Evolutionary conservation across 176 grass and related monocot genomes (phyloP).

Genomic region (Themeda triandra): DNA sequence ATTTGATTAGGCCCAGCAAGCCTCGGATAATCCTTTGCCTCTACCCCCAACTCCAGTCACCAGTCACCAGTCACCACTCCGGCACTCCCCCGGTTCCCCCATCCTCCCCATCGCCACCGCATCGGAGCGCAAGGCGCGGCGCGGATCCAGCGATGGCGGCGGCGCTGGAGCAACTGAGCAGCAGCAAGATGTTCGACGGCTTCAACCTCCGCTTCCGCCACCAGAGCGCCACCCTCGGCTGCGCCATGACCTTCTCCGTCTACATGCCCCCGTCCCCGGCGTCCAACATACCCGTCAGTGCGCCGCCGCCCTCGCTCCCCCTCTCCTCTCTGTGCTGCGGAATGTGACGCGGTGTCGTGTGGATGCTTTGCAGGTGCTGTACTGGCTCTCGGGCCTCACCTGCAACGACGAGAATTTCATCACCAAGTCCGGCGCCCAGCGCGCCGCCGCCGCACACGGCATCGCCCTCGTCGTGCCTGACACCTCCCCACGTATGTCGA

Average conservation of each 20-base stretch:
- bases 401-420: slow-evolving; percentile 93
- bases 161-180: slow-evolving; percentile 68
- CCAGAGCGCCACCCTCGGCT: slow-evolving; percentile 80
- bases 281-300: slow-evolving; percentile 56
- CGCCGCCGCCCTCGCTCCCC: neutral
- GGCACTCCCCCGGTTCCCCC: neutral
- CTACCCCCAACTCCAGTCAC: neutral
- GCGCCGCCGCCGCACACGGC: slow-evolving; percentile 63
- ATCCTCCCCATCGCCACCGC: neutral
- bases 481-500: slow-evolving; percentile 79
- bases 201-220: slow-evolving; percentile 79
- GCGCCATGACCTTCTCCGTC: slow-evolving; percentile 95
- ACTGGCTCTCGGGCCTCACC: slow-evolving; percentile 87
- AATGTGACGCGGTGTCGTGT: neutral
- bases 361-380: slow-evolving; percentile 48
- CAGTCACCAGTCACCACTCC: neutral
- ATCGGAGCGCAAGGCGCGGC: slow-evolving; percentile 1
- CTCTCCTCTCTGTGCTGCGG: neutral
- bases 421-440: slow-evolving; percentile 85
- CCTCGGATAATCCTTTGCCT: slow-evolving; percentile 3
- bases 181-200: slow-evolving; percentile 87
- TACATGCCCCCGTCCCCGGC: slow-evolving; percentile 58
- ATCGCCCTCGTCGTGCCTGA: slow-evolving; percentile 77
- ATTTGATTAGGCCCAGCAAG: neutral
- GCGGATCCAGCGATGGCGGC: slow-evolving; percentile 31